These are phyloP conservation scores for Vachellia collinsii DNA, from an alignment of 306 rosid species.

Conservation along the genomic window DNA sequence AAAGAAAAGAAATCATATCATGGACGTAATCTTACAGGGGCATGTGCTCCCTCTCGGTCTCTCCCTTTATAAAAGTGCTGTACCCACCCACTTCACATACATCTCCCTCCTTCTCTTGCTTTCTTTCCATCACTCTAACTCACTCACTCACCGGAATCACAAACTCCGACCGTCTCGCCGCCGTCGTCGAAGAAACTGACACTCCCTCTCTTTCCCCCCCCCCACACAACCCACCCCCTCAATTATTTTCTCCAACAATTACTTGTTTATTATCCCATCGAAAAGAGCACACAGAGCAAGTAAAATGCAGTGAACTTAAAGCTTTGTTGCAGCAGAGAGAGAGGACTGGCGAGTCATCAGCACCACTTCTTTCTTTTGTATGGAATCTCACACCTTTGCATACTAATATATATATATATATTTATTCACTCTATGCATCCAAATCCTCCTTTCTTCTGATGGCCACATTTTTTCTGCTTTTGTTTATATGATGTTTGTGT, in stretches of 20 bases:
- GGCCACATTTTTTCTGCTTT: conserved; percentile 8
- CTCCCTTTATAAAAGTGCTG: conserved; percentile 43
- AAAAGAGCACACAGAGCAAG: background rate
- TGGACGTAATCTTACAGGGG: background rate
- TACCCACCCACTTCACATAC: conserved; percentile 31
- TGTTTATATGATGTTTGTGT: background rate
- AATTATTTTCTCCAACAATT: conserved; percentile 17
- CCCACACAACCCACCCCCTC: background rate
- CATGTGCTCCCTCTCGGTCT: conserved; percentile 25
- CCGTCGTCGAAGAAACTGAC: conserved; percentile 36
- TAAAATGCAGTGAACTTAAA: conserved; percentile 38
- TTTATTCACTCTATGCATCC: conserved; percentile 8
- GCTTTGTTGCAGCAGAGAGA: conserved; percentile 34
- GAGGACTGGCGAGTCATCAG: background rate
- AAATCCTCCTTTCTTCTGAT: conserved; percentile 35
- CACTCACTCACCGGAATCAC: conserved; percentile 37
- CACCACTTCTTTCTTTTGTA: conserved; percentile 16
- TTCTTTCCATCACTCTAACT: background rate
- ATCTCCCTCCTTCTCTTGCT: background rate
- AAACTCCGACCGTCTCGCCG: conserved; percentile 35
- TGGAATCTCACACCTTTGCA: conserved; percentile 43
- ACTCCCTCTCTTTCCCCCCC: conserved; percentile 30
- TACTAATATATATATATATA: background rate
- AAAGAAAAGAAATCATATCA: background rate
- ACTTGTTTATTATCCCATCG: background rate